Percentiles rank a stretch among this genome's conserved stretches.
phyloP scores from a whole-genome alignment of 2,329 filamentous ascomycete species.

The Sporothrix pseudoabietina region DNA sequence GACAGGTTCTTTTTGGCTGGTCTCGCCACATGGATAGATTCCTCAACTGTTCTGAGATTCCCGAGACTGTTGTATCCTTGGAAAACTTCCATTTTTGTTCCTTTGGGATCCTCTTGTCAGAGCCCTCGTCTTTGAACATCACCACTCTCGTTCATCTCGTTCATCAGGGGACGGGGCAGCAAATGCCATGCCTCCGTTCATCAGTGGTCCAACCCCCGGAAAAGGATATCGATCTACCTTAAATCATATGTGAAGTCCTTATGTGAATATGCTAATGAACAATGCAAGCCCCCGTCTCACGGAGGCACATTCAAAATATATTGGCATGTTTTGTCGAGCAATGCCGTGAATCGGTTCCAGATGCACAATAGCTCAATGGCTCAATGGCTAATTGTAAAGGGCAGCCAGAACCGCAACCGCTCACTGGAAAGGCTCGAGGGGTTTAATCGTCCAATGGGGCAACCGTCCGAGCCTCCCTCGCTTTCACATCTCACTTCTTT shows the following conservation, averaged over 20 bases:
- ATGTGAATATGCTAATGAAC: neutral
- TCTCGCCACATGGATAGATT: neutral
- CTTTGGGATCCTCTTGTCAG: neutral
- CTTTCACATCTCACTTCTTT: neutral
- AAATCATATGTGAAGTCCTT: neutral
- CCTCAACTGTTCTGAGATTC: neutral
- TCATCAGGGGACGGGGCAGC: slow-evolving; percentile 11
- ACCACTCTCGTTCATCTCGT: neutral
- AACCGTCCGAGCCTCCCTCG: neutral
- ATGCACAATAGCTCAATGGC: neutral
- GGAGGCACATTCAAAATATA: neutral
- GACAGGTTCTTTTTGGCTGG: neutral
- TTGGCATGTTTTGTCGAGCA: slow-evolving; percentile 25
- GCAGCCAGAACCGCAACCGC: neutral
- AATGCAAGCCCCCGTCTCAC: neutral
- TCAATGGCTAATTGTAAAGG: neutral
- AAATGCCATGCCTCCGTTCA: neutral
- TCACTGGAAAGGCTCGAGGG: neutral
- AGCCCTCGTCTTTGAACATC: neutral
- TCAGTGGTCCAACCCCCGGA: neutral
- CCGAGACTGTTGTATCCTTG: neutral
- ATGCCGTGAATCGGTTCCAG: slow-evolving; percentile 1
- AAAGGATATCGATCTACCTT: neutral
- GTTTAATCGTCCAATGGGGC: neutral
- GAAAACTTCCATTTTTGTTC: slow-evolving; percentile 14